Evolutionary conservation across 768 basidiomycete species (phyloP).

Genomic region (Dentipellis fragilis): DNA sequence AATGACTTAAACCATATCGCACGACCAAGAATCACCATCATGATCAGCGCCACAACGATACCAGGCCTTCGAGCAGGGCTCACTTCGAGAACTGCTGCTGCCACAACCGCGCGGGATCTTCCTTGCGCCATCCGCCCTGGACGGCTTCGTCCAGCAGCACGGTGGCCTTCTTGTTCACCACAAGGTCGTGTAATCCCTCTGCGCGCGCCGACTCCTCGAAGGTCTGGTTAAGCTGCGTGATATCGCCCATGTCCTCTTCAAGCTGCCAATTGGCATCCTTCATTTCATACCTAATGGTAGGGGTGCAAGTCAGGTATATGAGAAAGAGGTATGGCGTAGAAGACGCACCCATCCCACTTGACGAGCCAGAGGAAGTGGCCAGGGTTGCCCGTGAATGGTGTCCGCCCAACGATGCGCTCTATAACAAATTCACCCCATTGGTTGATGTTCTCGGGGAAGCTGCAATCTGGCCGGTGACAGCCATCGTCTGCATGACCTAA

Average conservation of each 20-base stretch:
- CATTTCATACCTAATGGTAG: not conserved
- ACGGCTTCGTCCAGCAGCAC: not conserved
- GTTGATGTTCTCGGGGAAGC: not conserved
- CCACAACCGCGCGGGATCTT: not conserved
- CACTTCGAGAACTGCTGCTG: not conserved
- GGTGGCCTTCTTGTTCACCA: not conserved
- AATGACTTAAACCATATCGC: no score
- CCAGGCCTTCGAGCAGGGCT: no score
- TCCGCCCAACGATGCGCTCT: not conserved
- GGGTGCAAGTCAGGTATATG: not conserved
- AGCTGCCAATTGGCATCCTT: not conserved
- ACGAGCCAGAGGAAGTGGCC: not conserved
- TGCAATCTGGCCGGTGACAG: not conserved
- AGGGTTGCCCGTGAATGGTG: not conserved
- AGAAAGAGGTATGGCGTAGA: not conserved
- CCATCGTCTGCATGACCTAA: not conserved
- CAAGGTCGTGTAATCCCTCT: not conserved
- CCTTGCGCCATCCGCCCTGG: not conserved
- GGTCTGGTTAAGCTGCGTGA: not conserved
- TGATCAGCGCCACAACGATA: no score
- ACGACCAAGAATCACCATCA: no score
- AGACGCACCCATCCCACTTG: not conserved
- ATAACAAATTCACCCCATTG: not conserved
- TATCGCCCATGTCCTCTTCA: not conserved
- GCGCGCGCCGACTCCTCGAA: not conserved